Base-by-base conservation (phyloP, 352 stramenopile species). In the Elongisporangium senticosum region DNA sequence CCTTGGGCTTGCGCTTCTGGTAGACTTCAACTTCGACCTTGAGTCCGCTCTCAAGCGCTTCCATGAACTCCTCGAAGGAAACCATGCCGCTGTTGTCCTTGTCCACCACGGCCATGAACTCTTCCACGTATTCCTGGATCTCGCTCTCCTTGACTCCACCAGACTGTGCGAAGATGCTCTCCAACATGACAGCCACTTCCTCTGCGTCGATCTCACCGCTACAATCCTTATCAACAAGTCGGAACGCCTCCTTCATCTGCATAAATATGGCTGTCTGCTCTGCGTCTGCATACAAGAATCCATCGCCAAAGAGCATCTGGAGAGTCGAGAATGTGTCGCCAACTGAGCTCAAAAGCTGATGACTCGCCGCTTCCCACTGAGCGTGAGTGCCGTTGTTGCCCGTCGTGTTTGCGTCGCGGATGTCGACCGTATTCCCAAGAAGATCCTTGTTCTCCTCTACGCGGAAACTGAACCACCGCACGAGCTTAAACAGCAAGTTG, bases 231-330 rank as follows among this genome's bases (percentile, higher is more conserved):
- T 91, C 82, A 2, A 75, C 82, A 6, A 88, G 64, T 19, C 82
- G 77, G 62, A 91, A 91, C 0, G 82, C 82, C 51, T 91, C 82
- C 37, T 91, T 91, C 74, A 91, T 91, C 56, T 91, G 82, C 82
- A 91, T 87, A 51, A 91, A 91, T 52, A 91, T 69, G 14, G 82
- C 82, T 0, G 82, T 91, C 53, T 91, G 79, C 43, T 91, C 82
- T 11, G 79, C 73, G 20, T 91, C 82, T 0, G 77, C 74, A 64
- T 91, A 91, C 53, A 87, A 43, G 48, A 91, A 91, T 7, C 75
- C 63, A n/a, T 89, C 79, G 7, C 82, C 70, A 48, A 91, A 91
- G 17, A 91, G 66, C 62, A 78, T 72, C 28, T 83, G 56, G 28
- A 91, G 59, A 2, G 82, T 91, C 8, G 74, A 67, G 55, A 91